phyloP scores from a whole-genome alignment of 192 early-diverging fungal genomes.

The Diversispora epigaea region DNA sequence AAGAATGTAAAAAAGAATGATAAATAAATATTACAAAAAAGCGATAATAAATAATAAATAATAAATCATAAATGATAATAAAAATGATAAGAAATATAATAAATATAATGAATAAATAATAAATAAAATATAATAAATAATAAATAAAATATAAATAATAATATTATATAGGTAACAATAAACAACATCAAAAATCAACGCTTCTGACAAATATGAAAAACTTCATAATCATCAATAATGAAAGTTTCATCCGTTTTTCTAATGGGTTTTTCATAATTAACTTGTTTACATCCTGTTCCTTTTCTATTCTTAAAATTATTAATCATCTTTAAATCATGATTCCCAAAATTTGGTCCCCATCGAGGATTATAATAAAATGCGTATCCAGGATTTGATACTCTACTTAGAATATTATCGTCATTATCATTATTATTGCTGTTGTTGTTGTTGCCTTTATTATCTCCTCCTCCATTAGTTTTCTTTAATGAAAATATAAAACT shows the following conservation, averaged over 20 bases:
- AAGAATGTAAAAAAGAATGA: no score
- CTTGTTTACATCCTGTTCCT: neutral
- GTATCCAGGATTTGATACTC: neutral
- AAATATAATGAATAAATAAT: no score
- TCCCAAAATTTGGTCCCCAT: neutral
- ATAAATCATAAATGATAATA: no score
- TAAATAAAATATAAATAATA: no score
- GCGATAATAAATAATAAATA: no score
- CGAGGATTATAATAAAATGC: neutral
- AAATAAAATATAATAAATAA: no score
- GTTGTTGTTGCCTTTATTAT: no score
- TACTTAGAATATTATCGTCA: neutral
- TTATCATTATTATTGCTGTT: neutral
- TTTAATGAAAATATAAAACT: neutral
- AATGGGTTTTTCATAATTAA: conserved; percentile 4
- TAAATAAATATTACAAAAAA: no score
- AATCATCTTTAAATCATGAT: neutral
- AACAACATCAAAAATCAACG: no score
- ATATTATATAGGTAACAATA: no score
- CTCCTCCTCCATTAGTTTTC: neutral
- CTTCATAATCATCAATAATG: neutral
- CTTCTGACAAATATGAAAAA: neutral
- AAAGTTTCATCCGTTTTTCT: neutral
- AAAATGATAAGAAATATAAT: no score
- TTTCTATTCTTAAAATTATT: neutral